Conservation (phyloP, 345 rosid species). For the Lepidium aucheri region DNA sequence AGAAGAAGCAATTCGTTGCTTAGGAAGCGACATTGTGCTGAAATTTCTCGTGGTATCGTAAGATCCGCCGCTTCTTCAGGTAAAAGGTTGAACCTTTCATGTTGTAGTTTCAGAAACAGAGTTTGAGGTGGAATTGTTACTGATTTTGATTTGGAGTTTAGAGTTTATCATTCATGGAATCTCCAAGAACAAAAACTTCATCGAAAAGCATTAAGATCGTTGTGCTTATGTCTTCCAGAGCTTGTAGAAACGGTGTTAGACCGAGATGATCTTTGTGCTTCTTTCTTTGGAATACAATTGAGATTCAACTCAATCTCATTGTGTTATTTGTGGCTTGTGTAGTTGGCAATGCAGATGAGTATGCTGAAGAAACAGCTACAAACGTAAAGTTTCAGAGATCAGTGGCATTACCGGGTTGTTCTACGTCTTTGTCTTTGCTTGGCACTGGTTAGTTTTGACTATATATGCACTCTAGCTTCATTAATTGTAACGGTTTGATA, state of each 20-base stretch:
- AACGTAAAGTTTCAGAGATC: slow-evolving; percentile 56
- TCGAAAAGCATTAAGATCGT: too few species aligned
- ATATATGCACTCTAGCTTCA: not conserved
- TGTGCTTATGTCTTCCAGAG: too few species aligned
- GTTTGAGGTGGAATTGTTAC: not conserved
- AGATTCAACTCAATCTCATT: not conserved
- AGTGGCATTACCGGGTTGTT: slow-evolving; percentile 59
- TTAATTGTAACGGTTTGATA: not conserved
- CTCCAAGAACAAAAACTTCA: too few species aligned
- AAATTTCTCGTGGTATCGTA: slow-evolving; percentile 12
- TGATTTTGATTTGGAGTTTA: not conserved
- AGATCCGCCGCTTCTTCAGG: slow-evolving; percentile 45
- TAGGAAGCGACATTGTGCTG: not conserved
- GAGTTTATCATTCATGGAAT: not conserved
- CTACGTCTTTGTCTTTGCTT: slow-evolving; percentile 46
- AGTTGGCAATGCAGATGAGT: slow-evolving; percentile 47
- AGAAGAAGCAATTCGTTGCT: not conserved
- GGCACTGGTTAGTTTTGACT: slow-evolving; percentile 59
- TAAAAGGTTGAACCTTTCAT: slow-evolving; percentile 11
- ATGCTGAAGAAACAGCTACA: slow-evolving; percentile 54
- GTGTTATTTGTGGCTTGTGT: slow-evolving; percentile 19
- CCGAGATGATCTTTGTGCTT: slow-evolving; percentile 6
- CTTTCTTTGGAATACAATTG: not conserved
- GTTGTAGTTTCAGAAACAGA: not conserved
- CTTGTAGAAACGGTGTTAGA: too few species aligned